Conservation (phyloP, 2,329 filamentous ascomycete genomes). For the Dothistroma septosporum region DNA sequence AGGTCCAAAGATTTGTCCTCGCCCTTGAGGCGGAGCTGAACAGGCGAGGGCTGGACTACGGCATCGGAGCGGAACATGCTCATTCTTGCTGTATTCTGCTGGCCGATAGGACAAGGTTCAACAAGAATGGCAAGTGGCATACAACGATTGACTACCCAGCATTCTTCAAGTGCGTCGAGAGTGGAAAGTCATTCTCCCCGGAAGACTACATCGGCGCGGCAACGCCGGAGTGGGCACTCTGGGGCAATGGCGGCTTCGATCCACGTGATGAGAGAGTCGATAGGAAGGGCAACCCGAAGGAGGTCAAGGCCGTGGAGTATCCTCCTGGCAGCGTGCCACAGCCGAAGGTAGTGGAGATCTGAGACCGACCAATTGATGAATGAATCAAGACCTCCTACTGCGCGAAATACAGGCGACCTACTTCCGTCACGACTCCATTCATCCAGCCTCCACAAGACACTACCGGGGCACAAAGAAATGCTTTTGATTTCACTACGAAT, state of each 20-base stretch:
- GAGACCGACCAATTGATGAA: not conserved
- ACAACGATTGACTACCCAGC: slow-evolving; percentile 84
- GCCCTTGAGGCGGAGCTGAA: slow-evolving; percentile 67
- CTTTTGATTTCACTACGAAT: not conserved
- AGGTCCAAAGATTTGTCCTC: slow-evolving; percentile 77
- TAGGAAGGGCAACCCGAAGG: slow-evolving; percentile 59
- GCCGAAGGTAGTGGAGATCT: not conserved
- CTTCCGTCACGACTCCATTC: not conserved
- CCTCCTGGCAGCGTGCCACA: not conserved
- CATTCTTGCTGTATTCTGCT: slow-evolving; percentile 91
- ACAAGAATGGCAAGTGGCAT: slow-evolving; percentile 62
- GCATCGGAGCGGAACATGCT: slow-evolving; percentile 89
- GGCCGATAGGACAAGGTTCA: slow-evolving; percentile 71
- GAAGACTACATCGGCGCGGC: slow-evolving; percentile 85
- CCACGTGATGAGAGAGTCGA: slow-evolving; percentile 83
- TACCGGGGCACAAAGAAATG: not conserved
- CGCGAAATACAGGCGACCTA: not conserved
- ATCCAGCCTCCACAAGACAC: not conserved
- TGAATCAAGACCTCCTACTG: not conserved
- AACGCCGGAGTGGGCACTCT: slow-evolving; percentile 90
- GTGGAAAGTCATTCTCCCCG: slow-evolving; percentile 62
- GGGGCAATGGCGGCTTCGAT: slow-evolving; percentile 93
- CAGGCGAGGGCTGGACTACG: slow-evolving; percentile 71
- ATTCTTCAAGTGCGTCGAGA: slow-evolving; percentile 82
- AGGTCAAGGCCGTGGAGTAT: slow-evolving; percentile 3